These are phyloP conservation scores for Ogataea pini DNA, from an alignment of 805 yeast genomes.

Conservation along the genomic window DNA sequence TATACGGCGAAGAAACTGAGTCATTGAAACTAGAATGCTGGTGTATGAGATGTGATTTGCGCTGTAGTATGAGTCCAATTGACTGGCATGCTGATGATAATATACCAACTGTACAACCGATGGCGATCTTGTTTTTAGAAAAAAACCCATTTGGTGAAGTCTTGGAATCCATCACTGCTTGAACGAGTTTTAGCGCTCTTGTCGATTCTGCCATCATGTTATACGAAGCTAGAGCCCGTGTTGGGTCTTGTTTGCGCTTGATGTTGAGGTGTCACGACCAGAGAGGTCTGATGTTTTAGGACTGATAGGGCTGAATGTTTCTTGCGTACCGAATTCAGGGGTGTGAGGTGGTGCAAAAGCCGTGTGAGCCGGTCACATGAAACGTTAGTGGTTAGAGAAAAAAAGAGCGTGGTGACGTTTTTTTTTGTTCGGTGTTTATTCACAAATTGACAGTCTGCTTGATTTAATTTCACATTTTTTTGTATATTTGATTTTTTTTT, in stretches of 20 bases:
- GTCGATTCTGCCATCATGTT: background rate
- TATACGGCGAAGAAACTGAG: constrained; percentile 37
- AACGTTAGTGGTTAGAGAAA: background rate
- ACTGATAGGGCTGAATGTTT: background rate
- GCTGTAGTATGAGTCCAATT: constrained; percentile 76
- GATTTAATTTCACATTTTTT: background rate
- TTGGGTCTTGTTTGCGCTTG: constrained; percentile 3
- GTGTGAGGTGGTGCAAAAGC: background rate
- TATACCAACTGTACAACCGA: constrained; percentile 72
- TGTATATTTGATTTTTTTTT: background rate
- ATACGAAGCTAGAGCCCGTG: background rate
- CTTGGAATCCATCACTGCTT: background rate
- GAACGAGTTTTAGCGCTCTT: background rate
- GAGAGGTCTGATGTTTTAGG: background rate
- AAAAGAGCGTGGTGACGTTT: background rate
- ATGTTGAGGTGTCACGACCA: constrained; percentile 3
- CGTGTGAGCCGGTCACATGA: background rate
- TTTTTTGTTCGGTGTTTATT: background rate
- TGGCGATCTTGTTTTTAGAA: constrained; percentile 34
- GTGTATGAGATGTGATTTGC: constrained; percentile 67
- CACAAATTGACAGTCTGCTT: constrained; percentile 3
- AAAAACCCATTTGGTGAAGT: constrained; percentile 2
- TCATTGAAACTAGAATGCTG: constrained; percentile 28
- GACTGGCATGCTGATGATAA: constrained; percentile 78
- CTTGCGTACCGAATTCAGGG: background rate